A percentile compares a stretch with the other conserved stretches of the same genome.
phyloP scores from a whole-genome alignment of 805 yeast species.

The Phaffomyces antillensis region DNA sequence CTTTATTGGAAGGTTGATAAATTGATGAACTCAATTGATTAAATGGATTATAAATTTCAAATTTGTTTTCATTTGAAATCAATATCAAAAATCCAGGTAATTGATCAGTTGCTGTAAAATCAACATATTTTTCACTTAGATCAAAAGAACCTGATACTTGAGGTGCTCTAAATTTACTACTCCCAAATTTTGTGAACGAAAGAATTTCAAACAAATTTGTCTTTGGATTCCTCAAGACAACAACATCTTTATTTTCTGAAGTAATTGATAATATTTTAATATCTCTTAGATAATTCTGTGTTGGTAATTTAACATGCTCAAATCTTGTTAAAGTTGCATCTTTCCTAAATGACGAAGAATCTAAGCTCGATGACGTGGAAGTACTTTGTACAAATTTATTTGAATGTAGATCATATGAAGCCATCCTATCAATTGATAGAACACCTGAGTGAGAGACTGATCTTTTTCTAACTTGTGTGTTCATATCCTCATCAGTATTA shows the following conservation, averaged over 20 bases:
- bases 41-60: conserved; percentile 50
- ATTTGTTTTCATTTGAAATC: conserved; percentile 28
- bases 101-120: conserved; percentile 29
- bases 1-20: conserved; percentile 11
- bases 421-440: conserved; percentile 38
- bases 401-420: conserved; percentile 34
- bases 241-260: conserved; percentile 51
- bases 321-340: conserved; percentile 67
- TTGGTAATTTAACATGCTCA: conserved; percentile 32
- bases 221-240: conserved; percentile 44
- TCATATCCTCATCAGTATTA: conserved; percentile 6
- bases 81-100: conserved; percentile 40
- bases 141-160: conserved; percentile 27
- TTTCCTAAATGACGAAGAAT: conserved; percentile 36
- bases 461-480: conserved; percentile 21
- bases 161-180: conserved; percentile 26
- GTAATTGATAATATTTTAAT: conserved; percentile 33
- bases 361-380: conserved; percentile 33
- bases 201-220: conserved; percentile 41
- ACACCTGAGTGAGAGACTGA: conserved; percentile 32
- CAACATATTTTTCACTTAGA: conserved; percentile 27
- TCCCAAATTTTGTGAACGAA: conserved; percentile 33
- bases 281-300: conserved; percentile 23
- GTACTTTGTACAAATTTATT: conserved; percentile 38
- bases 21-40: conserved; percentile 37